Evolutionary conservation across 163 green algal genomes (phyloP), one percentile per base, ranked within the genome.

Genomic region (Chlamydomonas reinhardtii): DNA sequence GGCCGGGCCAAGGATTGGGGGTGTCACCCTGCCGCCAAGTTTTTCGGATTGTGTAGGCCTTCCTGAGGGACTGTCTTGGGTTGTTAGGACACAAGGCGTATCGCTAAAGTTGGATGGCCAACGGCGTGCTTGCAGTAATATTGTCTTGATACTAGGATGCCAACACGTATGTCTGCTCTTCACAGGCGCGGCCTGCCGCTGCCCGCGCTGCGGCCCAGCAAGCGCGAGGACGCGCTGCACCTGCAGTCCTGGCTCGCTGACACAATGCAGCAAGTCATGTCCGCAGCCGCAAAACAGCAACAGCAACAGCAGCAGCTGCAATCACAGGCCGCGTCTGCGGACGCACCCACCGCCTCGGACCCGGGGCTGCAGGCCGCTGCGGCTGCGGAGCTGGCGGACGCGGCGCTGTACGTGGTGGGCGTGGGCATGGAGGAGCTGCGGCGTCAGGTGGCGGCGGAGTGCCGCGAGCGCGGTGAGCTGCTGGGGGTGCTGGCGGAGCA

Each of bases 351-450:
- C 31, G 22, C 66, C 35, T 17, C 20, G 20, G 70, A 86, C 65
- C 32, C 66, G 25, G 77, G 77, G n/a, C 8, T 54, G 15, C 12
- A 35, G 79, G 54, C 54, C 24, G 68, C 71, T 2, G 25, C 64
- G 2, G 79, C 79, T 24, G 52, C 79, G 8, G 79, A 86, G 69
- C 54, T 86, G 39, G 79, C 79, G 25, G 79, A 86, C n/a, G 79
- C 69, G 0, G 69, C 70, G 69, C 79, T 79, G 54, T 86, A 86
- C 37, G 79, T 86, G 54, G 34, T 79, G 52, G 79, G 79, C 24
- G 69, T 79, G 25, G 79, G 69, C 24, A 64, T 79, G 69, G 79
- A 86, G 69, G 79, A 86, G 79, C 79, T 86, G 69, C 32, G 70
- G 69, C 52, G 79, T 5, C 79, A 86, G 79, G 79, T 86, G 16